Conservation (phyloP, 1,284 basidiomycete species). For the Fistulinella staudtii region DNA sequence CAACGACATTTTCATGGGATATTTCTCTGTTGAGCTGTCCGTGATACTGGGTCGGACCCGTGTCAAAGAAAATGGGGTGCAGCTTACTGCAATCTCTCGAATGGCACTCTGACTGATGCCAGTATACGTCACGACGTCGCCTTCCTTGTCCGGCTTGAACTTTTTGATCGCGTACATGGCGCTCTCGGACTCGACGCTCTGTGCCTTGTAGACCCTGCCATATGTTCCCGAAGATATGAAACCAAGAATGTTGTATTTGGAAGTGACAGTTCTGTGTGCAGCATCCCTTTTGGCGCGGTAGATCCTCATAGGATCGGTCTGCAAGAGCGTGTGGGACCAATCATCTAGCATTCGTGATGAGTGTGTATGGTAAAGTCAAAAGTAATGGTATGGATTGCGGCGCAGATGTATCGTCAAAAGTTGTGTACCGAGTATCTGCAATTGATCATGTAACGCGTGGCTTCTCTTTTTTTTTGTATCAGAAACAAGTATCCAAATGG, state of each 20-base stretch:
- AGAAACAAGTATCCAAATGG: too few relatives aligned
- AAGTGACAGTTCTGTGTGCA: slow-evolving; percentile 62
- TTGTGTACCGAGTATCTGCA: too few relatives aligned
- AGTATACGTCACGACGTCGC: slow-evolving; percentile 89
- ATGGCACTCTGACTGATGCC: slow-evolving; percentile 98
- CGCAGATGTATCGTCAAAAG: too few relatives aligned
- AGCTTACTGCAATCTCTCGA: slow-evolving; percentile 87
- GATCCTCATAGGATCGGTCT: slow-evolving; percentile 75
- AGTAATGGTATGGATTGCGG: too few relatives aligned
- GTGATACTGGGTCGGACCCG: neutral
- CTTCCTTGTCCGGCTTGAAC: slow-evolving; percentile 99
- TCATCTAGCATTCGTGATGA: slow-evolving; percentile 33
- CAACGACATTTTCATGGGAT: slow-evolving; percentile 88
- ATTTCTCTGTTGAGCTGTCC: slow-evolving; percentile 89
- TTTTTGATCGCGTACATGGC: slow-evolving; percentile 96
- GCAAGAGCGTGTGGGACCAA: slow-evolving; percentile 38
- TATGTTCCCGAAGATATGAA: slow-evolving; percentile 99
- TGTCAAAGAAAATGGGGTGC: neutral
- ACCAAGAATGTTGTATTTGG: slow-evolving; percentile 89
- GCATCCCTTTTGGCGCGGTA: slow-evolving; percentile 78
- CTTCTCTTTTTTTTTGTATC: too few relatives aligned
- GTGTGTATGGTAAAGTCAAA: neutral
- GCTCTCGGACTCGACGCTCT: slow-evolving; percentile 64
- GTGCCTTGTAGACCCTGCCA: slow-evolving; percentile 96
- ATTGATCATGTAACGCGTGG: too few relatives aligned